Conservation (phyloP, 805 yeast genomes). For the Saturnispora gosingensis region DNA sequence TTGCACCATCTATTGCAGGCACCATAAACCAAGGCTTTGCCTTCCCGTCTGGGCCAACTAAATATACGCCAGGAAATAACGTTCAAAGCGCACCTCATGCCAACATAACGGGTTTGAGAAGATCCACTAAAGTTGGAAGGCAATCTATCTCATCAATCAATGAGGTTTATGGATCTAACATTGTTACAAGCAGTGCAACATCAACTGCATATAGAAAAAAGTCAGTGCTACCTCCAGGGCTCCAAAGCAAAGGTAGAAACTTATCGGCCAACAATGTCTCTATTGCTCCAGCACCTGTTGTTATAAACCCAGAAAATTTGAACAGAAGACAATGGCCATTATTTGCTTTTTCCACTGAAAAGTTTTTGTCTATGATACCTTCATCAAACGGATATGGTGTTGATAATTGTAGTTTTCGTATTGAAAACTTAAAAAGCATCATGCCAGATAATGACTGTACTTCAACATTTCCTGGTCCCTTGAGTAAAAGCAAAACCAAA, state of each 20-base stretch:
- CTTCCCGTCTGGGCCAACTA: conserved; percentile 1
- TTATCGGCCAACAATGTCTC: conserved; percentile 9
- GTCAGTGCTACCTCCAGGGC: conserved; percentile 9
- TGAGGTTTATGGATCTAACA: conserved; percentile 14
- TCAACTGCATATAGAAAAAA: conserved; percentile 8
- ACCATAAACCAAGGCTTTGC: background rate
- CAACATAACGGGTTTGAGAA: background rate
- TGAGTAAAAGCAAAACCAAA: conserved; percentile 46
- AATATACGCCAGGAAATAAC: conserved; percentile 1
- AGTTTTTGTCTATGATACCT: conserved; percentile 38
- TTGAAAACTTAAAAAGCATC: conserved; percentile 28
- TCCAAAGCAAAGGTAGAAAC: conserved; percentile 3
- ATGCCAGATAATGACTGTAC: conserved; percentile 40
- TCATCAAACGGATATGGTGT: conserved; percentile 29
- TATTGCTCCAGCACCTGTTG: conserved; percentile 28
- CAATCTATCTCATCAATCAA: conserved; percentile 12
- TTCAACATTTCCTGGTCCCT: conserved; percentile 59
- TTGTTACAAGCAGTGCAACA: conserved; percentile 10
- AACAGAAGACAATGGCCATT: conserved; percentile 63
- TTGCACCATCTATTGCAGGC: background rate
- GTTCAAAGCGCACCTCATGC: background rate
- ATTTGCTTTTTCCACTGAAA: conserved; percentile 54
- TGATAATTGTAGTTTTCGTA: conserved; percentile 27
- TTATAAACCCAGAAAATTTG: conserved; percentile 46
- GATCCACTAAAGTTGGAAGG: conserved; percentile 2